Evolutionary conservation across 2,329 filamentous ascomycete genomes (phyloP).

Genomic region (Coniochaeta sp.): DNA sequence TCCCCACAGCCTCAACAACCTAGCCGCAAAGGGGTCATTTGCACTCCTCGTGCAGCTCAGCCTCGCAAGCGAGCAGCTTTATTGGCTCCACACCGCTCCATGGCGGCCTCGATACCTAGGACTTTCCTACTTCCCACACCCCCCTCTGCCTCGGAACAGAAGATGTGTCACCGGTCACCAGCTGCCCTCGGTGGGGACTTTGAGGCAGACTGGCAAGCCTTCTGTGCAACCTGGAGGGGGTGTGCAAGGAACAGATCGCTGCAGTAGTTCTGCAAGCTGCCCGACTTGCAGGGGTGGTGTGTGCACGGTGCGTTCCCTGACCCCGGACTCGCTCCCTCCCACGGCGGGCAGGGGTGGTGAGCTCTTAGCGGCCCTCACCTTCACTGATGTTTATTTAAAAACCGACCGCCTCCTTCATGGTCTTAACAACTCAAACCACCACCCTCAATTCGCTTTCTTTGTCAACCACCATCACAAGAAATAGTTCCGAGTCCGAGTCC

Average conservation of each 20-base stretch:
- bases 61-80: not conserved
- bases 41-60: not conserved
- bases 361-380: not conserved
- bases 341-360: not conserved
- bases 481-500: not conserved
- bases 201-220: not conserved
- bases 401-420: constrained; percentile 3
- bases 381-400: constrained; percentile 1
- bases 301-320: not conserved
- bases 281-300: not conserved
- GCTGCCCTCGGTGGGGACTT: not conserved
- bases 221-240: not conserved
- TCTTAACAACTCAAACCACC: not conserved
- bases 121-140: not conserved
- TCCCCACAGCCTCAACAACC: constrained; percentile 1
- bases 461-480: not conserved
- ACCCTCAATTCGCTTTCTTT: constrained; percentile 3
- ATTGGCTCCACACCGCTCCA: not conserved
- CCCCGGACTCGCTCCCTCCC: not conserved
- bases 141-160: not conserved
- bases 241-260: not conserved
- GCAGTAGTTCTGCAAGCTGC: not conserved
- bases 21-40: constrained; percentile 1
- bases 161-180: not conserved
- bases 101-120: not conserved